These are phyloP conservation scores for Suillus plorans DNA, from an alignment of 768 basidiomycete species.

Conservation along the genomic window DNA sequence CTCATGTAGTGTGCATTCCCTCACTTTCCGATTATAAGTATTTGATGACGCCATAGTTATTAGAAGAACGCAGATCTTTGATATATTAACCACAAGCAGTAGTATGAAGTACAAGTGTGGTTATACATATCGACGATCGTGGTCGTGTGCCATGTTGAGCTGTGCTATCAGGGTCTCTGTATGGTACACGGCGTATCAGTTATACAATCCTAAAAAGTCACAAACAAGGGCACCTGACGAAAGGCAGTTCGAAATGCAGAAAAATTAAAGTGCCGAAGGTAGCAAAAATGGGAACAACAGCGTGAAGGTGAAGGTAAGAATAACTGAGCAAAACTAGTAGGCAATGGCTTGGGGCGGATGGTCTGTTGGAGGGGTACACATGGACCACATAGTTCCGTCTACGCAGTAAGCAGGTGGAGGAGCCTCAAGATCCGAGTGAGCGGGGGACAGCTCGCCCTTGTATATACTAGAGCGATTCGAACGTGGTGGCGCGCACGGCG, in stretches of 20 bases:
- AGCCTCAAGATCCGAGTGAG: conserved; percentile 18
- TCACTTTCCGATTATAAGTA: neutral
- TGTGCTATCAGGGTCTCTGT: neutral
- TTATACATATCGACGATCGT: neutral
- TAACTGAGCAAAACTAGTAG: neutral
- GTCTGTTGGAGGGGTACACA: conserved; percentile 5
- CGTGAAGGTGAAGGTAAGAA: neutral
- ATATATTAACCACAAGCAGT: neutral
- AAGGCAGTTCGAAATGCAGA: neutral
- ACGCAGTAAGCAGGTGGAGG: conserved; percentile 28
- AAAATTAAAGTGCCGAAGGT: neutral
- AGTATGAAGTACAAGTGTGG: neutral
- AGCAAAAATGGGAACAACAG: neutral
- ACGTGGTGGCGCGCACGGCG: conserved; percentile 9
- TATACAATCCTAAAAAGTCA: neutral
- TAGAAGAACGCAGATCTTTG: neutral
- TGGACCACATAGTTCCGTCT: conserved; percentile 11
- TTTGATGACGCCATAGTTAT: neutral
- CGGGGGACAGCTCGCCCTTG: conserved; percentile 22
- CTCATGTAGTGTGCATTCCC: neutral
- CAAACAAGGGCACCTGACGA: neutral
- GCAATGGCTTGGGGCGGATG: neutral
- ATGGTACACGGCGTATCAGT: neutral
- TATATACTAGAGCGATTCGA: conserved; percentile 15
- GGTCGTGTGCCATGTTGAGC: neutral